Evolutionary conservation across 2,329 filamentous ascomycete species (phyloP), one percentile per base, ranked within the genome.

Genomic region (Xylaria sp.): DNA sequence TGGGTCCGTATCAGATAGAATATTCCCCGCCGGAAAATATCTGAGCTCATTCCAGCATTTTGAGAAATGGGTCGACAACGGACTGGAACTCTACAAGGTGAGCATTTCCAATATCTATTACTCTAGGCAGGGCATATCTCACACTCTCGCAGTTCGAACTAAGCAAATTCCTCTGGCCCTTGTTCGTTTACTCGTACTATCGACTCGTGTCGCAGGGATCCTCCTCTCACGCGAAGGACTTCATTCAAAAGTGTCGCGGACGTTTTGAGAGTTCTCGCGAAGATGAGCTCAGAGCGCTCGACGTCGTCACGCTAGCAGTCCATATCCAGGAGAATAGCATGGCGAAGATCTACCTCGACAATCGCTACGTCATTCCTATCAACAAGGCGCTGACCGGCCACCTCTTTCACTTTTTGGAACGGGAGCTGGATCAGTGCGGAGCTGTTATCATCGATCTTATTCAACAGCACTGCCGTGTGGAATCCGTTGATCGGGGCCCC

Each of bases 121-220:
- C 8, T n/a, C 46, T 2, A n/a, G 7, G 2, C 34, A 18, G 59
- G 9, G 19, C 35, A 37, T 42, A 46, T 37, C 69, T 47, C 66
- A 59, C 49, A 58, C 35, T 44, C 35, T n/a, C 50, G 18, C 3
- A 92, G 85, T 91, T 93, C 50, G 94, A 99, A 76, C 80, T 99
- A 2, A 83, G 85, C 60, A 92, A 95, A 66, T 79, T 97, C 3
- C 77, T 96, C 13, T 99, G 94, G 92, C 94, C 94, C 0, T 78
- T 95, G 0, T 97, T 97, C 70, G 90, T 97, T 54, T 96, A 99
- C 74, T 94, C 91, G 0, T 97, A 90, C 71, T 79, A 99, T 30
- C 87, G 91, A 59, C 83, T 97, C 58, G 83, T 95, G 34, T 80
- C 80, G 39, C 84, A 91, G 61, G 86, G 85, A 64, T 92, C 89